Evolutionary conservation across 2,329 filamentous ascomycete genomes (phyloP).

Genomic region (Aspergillaceae sp.): DNA sequence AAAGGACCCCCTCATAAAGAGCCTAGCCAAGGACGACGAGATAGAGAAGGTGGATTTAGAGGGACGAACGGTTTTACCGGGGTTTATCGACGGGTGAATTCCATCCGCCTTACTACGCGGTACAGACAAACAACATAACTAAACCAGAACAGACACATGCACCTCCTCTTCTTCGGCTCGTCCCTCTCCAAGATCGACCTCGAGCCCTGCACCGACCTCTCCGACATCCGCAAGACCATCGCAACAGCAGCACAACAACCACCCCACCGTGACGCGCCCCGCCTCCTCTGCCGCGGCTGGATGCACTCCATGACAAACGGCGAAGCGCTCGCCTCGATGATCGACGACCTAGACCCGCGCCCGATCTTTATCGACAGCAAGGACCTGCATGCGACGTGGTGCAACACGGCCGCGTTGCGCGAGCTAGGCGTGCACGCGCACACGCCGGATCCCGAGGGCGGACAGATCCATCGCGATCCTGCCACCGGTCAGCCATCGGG

Average conservation of each 20-base stretch:
- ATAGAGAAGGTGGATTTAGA: slow-evolving; percentile 23
- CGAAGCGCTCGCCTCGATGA: slow-evolving; percentile 33
- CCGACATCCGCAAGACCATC: slow-evolving; percentile 37
- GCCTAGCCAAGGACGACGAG: slow-evolving; percentile 7
- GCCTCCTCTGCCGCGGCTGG: slow-evolving; percentile 42
- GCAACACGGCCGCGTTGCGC: slow-evolving; percentile 38
- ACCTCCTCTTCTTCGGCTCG: slow-evolving; percentile 41
- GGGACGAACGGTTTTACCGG: slow-evolving; percentile 33
- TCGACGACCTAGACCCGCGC: slow-evolving; percentile 41
- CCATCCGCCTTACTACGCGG: neutral
- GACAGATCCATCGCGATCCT: slow-evolving; percentile 37
- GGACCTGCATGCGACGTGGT: slow-evolving; percentile 45
- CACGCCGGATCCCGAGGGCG: slow-evolving; percentile 36
- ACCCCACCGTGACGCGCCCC: slow-evolving; percentile 16
- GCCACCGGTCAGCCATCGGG: slow-evolving; percentile 33
- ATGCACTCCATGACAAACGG: slow-evolving; percentile 40
- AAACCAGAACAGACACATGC: slow-evolving; percentile 11
- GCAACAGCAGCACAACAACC: slow-evolving; percentile 30
- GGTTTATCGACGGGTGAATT: slow-evolving; percentile 39
- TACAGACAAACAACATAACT: neutral
- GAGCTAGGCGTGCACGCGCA: slow-evolving; percentile 35
- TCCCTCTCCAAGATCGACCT: slow-evolving; percentile 39
- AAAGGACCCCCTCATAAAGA: slow-evolving; percentile 11
- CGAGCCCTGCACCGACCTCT: slow-evolving; percentile 31
- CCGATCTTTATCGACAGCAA: slow-evolving; percentile 44